phyloP scores from a whole-genome alignment of 1,284 basidiomycete genomes.

The Cystobasidium sp. region DNA sequence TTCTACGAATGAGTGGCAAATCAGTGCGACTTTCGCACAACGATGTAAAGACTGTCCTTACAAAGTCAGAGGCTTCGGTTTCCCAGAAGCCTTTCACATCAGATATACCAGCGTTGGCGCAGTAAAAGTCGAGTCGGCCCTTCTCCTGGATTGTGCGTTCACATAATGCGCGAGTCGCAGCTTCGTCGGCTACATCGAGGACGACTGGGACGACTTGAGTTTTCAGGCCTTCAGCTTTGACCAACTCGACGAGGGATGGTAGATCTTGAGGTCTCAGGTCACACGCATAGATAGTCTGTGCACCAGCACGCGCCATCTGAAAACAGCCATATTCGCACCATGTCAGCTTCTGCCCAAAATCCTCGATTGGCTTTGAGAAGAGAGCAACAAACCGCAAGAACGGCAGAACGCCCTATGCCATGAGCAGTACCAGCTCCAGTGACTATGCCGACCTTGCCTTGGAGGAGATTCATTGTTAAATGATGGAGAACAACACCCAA shows the following conservation, averaged over 20 bases:
- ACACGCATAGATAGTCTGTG: constrained; percentile 30
- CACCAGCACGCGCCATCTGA: constrained; percentile 34
- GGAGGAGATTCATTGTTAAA: not conserved
- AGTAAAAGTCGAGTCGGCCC: constrained; percentile 31
- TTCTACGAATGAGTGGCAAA: not conserved
- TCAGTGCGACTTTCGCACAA: too few species aligned
- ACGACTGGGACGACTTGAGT: constrained; percentile 27
- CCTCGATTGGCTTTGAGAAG: not conserved
- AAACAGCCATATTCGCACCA: not conserved
- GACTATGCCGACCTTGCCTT: constrained; percentile 33
- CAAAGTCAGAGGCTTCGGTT: constrained; percentile 32
- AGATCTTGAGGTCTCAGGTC: constrained; percentile 28
- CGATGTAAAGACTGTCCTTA: too few species aligned
- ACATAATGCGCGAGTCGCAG: constrained; percentile 13
- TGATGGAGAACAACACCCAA: not conserved
- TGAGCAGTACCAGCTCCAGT: constrained; percentile 30
- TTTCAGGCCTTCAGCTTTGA: constrained; percentile 3
- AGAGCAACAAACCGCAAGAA: constrained; percentile 10
- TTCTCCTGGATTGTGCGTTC: constrained; percentile 28
- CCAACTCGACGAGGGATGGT: not conserved
- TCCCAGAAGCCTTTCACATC: constrained; percentile 39
- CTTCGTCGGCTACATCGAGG: constrained; percentile 32
- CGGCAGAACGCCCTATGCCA: constrained; percentile 28
- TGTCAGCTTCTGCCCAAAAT: not conserved
- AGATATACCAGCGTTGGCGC: constrained; percentile 32